Percentiles rank a stretch among this genome's conserved stretches.
These are phyloP conservation scores for Stephanodiscus triporus DNA, from an alignment of 108 stramenopile species.

Conservation along the genomic window DNA sequence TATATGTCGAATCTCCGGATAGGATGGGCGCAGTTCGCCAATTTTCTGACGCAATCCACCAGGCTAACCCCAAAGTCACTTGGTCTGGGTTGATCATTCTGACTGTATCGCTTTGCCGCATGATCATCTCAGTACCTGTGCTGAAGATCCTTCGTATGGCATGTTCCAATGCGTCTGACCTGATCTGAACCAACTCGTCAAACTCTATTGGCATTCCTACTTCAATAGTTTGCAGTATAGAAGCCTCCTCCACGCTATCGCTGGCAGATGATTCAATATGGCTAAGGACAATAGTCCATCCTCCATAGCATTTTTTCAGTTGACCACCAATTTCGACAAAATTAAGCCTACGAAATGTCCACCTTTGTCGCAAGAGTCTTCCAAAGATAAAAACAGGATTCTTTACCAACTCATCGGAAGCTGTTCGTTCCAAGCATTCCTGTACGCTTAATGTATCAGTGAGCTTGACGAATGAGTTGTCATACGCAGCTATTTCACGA, in stretches of 20 bases:
- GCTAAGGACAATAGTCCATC: slow-evolving; percentile 45
- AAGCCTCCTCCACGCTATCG: slow-evolving; percentile 9
- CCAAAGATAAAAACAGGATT: slow-evolving; percentile 23
- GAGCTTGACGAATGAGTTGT: neutral
- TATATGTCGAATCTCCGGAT: slow-evolving; percentile 45
- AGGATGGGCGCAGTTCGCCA: slow-evolving; percentile 44
- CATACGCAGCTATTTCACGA: slow-evolving; percentile 8
- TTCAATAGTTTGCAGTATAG: slow-evolving; percentile 51
- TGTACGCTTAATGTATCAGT: slow-evolving; percentile 18
- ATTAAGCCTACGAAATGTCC: slow-evolving; percentile 43
- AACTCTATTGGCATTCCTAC: slow-evolving; percentile 44
- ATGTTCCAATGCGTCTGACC: slow-evolving; percentile 8
- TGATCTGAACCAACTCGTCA: neutral
- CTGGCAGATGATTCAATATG: slow-evolving; percentile 28
- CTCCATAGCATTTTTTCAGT: slow-evolving; percentile 37
- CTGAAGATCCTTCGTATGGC: slow-evolving; percentile 3
- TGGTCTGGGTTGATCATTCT: slow-evolving; percentile 50
- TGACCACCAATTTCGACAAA: slow-evolving; percentile 7
- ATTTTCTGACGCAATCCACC: slow-evolving; percentile 57
- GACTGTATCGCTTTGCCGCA: neutral
- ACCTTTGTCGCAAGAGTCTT: slow-evolving; percentile 44
- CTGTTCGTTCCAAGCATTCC: slow-evolving; percentile 34
- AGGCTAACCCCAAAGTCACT: slow-evolving; percentile 54
- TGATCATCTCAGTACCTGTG: neutral
- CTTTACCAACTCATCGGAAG: neutral